Evolutionary conservation across 164 flowering plant species (phyloP).

Genomic region (Nymphaea colorata): DNA sequence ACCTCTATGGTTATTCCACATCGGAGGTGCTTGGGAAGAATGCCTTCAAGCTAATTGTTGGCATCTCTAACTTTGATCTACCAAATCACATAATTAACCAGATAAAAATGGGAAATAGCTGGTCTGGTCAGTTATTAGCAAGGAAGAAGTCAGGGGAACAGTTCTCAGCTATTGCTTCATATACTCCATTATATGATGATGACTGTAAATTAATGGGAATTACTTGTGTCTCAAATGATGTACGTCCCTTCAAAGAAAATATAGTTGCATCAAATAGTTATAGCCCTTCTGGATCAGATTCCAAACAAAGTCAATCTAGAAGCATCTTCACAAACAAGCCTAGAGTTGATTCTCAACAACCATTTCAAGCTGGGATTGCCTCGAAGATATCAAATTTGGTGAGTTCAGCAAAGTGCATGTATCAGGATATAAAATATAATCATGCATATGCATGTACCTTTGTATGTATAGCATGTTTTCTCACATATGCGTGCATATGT

Average conservation of each 20-base stretch:
- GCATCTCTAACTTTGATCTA: conserved; percentile 28
- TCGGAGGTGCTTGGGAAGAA: conserved; percentile 80
- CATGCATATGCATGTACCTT: neutral
- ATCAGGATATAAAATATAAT: neutral
- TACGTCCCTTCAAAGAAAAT: conserved; percentile 40
- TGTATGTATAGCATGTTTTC: neutral
- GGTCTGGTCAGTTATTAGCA: conserved; percentile 83
- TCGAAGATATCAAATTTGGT: conserved; percentile 89
- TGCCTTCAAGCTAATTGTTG: conserved; percentile 47
- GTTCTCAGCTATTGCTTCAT: conserved; percentile 40
- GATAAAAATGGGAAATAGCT: conserved; percentile 52
- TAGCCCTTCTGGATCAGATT: conserved; percentile 22
- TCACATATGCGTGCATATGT: neutral
- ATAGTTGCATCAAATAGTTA: conserved; percentile 10
- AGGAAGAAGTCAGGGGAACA: conserved; percentile 58
- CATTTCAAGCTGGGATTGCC: conserved; percentile 75
- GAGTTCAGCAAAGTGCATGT: conserved; percentile 8
- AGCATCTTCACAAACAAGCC: conserved; percentile 30
- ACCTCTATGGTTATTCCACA: conserved; percentile 71
- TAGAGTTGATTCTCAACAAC: conserved; percentile 70
- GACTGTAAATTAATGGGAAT: conserved; percentile 64
- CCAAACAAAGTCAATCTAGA: conserved; percentile 24
- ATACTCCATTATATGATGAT: conserved; percentile 83
- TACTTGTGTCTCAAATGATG: conserved; percentile 72
- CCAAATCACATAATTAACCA: conserved; percentile 41